phyloP scores from a whole-genome alignment of 2,329 filamentous ascomycete species.

The Paraconiothyrium sp. region DNA sequence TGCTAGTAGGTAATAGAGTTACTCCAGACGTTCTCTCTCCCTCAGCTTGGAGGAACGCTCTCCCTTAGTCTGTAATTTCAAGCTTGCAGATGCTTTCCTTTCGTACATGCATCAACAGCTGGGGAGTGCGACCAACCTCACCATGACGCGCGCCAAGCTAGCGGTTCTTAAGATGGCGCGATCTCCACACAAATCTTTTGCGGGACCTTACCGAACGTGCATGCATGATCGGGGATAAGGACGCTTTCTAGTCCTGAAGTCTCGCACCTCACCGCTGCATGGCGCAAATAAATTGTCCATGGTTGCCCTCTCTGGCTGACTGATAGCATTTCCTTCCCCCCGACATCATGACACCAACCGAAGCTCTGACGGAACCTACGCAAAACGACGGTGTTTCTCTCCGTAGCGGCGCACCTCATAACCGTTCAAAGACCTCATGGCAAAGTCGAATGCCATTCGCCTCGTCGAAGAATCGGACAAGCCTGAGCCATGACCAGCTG shows the following conservation, averaged over 20 bases:
- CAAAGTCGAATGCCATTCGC: constrained; percentile 30
- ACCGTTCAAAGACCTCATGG: constrained; percentile 29
- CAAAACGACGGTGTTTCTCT: constrained; percentile 31
- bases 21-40: neutral
- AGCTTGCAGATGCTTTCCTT: neutral
- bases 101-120: neutral
- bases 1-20: neutral
- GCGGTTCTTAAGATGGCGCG: neutral
- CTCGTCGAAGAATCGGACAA: constrained; percentile 16
- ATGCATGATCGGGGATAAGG: neutral
- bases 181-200: constrained; percentile 5
- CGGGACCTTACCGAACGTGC: neutral
- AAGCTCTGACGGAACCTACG: constrained; percentile 30
- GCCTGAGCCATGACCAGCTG: constrained; percentile 19
- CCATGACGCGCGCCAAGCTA: constrained; percentile 12
- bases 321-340: neutral
- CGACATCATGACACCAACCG: constrained; percentile 29
- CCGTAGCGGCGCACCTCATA: constrained; percentile 27
- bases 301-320: neutral
- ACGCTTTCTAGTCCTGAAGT: constrained; percentile 2
- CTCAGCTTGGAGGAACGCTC: too few relatives aligned
- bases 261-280: constrained; percentile 3
- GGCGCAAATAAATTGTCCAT: neutral
- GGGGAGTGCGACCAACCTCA: neutral
- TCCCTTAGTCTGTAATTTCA: neutral